These are phyloP conservation scores for Jimgerdemannia flammicorona DNA, from an alignment of 192 early-diverging fungal genomes.

Conservation along the genomic window DNA sequence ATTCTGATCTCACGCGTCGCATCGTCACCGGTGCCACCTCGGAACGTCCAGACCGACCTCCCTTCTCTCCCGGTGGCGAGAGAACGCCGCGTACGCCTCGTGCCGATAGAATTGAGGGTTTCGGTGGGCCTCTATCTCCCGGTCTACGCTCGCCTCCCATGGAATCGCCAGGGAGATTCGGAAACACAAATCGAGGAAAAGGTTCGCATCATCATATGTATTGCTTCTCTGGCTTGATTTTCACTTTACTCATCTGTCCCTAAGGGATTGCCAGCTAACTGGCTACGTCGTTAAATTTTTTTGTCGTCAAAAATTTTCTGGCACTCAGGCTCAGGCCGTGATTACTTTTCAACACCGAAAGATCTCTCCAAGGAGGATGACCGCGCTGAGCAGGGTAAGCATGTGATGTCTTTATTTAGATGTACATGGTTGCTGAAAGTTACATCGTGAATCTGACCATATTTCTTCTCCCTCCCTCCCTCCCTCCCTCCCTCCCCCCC, in stretches of 20 bases:
- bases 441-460: background rate
- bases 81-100: conserved; percentile 11
- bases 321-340: background rate
- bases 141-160: background rate
- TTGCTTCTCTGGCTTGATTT: too few species aligned
- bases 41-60: conserved; percentile 15
- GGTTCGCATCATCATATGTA: background rate
- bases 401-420: background rate
- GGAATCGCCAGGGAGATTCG: background rate
- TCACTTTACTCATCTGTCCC: too few species aligned
- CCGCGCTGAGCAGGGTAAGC: background rate
- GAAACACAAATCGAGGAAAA: background rate
- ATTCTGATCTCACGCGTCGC: conserved; percentile 24
- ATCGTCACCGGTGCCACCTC: conserved; percentile 10
- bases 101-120: background rate
- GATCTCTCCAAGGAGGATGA: background rate
- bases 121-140: background rate
- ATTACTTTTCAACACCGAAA: background rate
- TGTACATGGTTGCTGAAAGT: background rate
- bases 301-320: too few species aligned
- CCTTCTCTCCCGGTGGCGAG: conserved; percentile 15
- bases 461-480: background rate
- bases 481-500: too few species aligned
- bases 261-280: too few species aligned
- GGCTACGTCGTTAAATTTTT: too few species aligned